These are phyloP conservation scores for Panus rudis DNA, from an alignment of 768 basidiomycete species.

Conservation along the genomic window DNA sequence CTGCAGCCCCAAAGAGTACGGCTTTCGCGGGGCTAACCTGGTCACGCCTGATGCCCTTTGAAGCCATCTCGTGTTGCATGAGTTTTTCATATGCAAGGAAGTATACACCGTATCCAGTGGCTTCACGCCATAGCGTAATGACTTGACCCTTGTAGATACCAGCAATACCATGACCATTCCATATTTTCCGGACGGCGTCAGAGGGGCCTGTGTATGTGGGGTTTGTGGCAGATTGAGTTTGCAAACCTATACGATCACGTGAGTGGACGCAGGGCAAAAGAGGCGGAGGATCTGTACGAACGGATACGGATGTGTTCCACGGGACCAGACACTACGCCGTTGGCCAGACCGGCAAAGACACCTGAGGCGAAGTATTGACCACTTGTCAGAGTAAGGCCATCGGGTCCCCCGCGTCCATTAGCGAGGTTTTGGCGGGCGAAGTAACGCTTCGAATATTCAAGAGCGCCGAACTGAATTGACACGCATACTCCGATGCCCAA, in stretches of 20 bases:
- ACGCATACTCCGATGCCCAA: conserved; percentile 92
- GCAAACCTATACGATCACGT: conserved; percentile 54
- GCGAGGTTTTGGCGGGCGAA: conserved; percentile 60
- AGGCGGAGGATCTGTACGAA: conserved; percentile 32
- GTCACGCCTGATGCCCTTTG: conserved; percentile 62
- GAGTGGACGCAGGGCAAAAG: neutral
- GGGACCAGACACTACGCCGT: conserved; percentile 89
- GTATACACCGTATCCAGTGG: conserved; percentile 78
- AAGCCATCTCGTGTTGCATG: conserved; percentile 78
- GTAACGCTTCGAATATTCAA: conserved; percentile 79
- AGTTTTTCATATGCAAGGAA: conserved; percentile 92
- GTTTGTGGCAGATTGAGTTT: conserved; percentile 81
- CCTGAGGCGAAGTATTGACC: conserved; percentile 72
- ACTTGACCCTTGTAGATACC: conserved; percentile 93
- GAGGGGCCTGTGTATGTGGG: conserved; percentile 75
- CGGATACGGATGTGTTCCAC: conserved; percentile 98
- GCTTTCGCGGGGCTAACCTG: conserved; percentile 74
- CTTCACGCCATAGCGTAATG: conserved; percentile 81
- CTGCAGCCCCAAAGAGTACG: conserved; percentile 82
- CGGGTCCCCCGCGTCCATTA: conserved; percentile 53
- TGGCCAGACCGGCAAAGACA: conserved; percentile 80
- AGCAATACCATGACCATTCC: conserved; percentile 60
- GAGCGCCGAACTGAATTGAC: conserved; percentile 90
- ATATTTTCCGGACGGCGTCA: conserved; percentile 86
- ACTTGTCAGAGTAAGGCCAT: conserved; percentile 52